Percentiles rank a stretch among this genome's conserved stretches.
phyloP scores from a whole-genome alignment of 2,329 filamentous ascomycete species.

The Ascochyta fabae region DNA sequence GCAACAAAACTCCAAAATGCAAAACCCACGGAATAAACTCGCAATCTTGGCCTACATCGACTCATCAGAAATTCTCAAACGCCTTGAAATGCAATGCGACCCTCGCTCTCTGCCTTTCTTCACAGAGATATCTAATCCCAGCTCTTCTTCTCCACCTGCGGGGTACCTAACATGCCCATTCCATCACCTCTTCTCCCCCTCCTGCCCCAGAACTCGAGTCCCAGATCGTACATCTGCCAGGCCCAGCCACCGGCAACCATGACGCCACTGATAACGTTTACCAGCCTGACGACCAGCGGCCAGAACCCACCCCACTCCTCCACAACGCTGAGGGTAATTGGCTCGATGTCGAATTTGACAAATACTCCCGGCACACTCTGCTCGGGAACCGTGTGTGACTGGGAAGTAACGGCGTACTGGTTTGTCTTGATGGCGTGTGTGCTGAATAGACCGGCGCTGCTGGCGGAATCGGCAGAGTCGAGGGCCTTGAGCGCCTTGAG shows the following conservation, averaged over 20 bases:
- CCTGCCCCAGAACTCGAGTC: slow-evolving; percentile 58
- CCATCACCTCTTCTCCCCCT: slow-evolving; percentile 48
- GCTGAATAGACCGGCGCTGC: slow-evolving; percentile 44
- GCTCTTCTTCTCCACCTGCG: slow-evolving; percentile 19
- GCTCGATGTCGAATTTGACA: slow-evolving; percentile 99
- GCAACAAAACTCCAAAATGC: neutral
- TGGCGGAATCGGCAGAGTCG: slow-evolving; percentile 45
- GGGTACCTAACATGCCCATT: slow-evolving; percentile 56
- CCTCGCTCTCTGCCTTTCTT: neutral
- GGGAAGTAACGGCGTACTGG: slow-evolving; percentile 96
- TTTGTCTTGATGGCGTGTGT: slow-evolving; percentile 81
- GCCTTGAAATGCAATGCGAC: slow-evolving; percentile 3
- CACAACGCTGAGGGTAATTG: slow-evolving; percentile 83
- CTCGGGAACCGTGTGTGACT: slow-evolving; percentile 74
- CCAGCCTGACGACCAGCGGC: slow-evolving; percentile 76
- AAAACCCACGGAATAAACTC: neutral
- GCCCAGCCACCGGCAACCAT: slow-evolving; percentile 94
- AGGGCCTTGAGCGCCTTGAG: slow-evolving; percentile 56
- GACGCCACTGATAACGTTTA: slow-evolving; percentile 90
- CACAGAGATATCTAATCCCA: slow-evolving; percentile 8
- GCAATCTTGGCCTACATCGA: neutral
- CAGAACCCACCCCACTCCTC: slow-evolving; percentile 80
- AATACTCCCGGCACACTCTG: slow-evolving; percentile 84
- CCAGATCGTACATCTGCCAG: slow-evolving; percentile 84
- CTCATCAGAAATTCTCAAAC: neutral